These are phyloP conservation scores for Rhizopogon vulgaris DNA, from an alignment of 768 basidiomycete genomes.

Conservation along the genomic window DNA sequence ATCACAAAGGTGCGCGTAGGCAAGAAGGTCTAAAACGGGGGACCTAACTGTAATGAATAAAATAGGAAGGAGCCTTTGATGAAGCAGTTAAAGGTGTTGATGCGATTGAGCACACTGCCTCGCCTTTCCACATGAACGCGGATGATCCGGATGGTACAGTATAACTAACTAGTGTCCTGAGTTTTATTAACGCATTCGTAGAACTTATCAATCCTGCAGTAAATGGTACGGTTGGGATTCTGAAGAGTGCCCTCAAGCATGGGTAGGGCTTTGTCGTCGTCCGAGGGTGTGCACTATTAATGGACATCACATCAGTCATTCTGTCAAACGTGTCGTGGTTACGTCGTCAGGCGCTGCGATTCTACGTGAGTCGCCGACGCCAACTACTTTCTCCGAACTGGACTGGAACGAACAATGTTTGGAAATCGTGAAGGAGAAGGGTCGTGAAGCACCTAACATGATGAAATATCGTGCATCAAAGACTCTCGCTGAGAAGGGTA, in stretches of 20 bases:
- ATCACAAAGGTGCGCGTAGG: conserved; percentile 44
- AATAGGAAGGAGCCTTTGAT: conserved; percentile 65
- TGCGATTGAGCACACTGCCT: conserved; percentile 65
- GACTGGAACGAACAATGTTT: conserved; percentile 54
- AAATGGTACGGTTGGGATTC: conserved; percentile 57
- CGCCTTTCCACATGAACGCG: conserved; percentile 46
- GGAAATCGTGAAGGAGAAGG: conserved; percentile 40
- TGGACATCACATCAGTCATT: conserved; percentile 20
- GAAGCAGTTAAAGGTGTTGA: conserved; percentile 73
- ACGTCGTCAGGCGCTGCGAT: conserved; percentile 58
- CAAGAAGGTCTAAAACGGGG: not conserved
- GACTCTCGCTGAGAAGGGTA: conserved; percentile 57
- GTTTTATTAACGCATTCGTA: conserved; percentile 13
- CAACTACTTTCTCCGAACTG: conserved; percentile 34
- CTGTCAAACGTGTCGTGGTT: conserved; percentile 62
- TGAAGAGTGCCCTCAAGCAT: conserved; percentile 52
- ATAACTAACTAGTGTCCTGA: not conserved
- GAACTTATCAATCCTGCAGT: conserved; percentile 69
- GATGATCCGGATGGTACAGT: conserved; percentile 36
- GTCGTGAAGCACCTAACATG: conserved; percentile 30
- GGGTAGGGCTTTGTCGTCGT: conserved; percentile 28
- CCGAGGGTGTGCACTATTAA: not conserved
- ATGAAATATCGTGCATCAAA: conserved; percentile 57
- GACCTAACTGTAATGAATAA: not conserved
- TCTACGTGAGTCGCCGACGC: conserved; percentile 19